Evolutionary conservation across 2,329 filamentous ascomycete genomes (phyloP).

Genomic region (Aspergillus brunneoviolaceus): DNA sequence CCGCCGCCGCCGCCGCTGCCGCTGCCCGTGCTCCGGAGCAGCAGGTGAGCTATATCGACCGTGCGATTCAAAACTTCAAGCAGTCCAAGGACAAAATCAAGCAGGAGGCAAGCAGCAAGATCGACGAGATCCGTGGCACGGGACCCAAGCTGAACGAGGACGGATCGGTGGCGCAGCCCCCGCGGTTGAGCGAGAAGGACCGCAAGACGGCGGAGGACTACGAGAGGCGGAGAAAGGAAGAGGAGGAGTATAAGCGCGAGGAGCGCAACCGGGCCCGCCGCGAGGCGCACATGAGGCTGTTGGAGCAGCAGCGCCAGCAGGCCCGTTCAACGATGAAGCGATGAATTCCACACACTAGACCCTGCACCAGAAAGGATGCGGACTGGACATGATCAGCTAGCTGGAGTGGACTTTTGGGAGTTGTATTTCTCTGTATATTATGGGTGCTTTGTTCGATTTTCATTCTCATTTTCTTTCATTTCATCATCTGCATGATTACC

Average conservation of each 20-base stretch:
- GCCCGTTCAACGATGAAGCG: conserved; percentile 13
- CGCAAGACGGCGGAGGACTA: conserved; percentile 31
- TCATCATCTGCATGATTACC: conserved; percentile 4
- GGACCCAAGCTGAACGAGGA: conserved; percentile 23
- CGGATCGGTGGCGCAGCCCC: conserved; percentile 17
- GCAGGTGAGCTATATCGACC: conserved; percentile 36
- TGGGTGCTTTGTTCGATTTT: conserved; percentile 5
- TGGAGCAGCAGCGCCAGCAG: conserved; percentile 27
- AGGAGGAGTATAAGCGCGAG: conserved; percentile 35
- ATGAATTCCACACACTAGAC: conserved; percentile 11
- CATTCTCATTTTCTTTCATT: conserved; percentile 2
- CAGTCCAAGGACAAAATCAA: conserved; percentile 23
- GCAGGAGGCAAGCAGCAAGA: conserved; percentile 22
- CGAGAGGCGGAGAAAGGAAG: conserved; percentile 30
- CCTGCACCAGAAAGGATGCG: conserved; percentile 12
- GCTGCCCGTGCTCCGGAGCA: conserved; percentile 2
- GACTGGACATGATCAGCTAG: conserved; percentile 7
- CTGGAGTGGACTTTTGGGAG: conserved; percentile 3
- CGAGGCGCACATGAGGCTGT: conserved; percentile 25
- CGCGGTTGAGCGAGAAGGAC: conserved; percentile 33
- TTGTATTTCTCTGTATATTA: conserved; percentile 19
- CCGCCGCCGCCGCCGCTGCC: conserved; percentile 4
- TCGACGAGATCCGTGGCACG: conserved; percentile 24
- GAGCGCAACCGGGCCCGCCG: conserved; percentile 37
- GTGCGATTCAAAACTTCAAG: conserved; percentile 34